phyloP scores from a whole-genome alignment of 768 basidiomycete species.

The Kockovaella imperatae region DNA sequence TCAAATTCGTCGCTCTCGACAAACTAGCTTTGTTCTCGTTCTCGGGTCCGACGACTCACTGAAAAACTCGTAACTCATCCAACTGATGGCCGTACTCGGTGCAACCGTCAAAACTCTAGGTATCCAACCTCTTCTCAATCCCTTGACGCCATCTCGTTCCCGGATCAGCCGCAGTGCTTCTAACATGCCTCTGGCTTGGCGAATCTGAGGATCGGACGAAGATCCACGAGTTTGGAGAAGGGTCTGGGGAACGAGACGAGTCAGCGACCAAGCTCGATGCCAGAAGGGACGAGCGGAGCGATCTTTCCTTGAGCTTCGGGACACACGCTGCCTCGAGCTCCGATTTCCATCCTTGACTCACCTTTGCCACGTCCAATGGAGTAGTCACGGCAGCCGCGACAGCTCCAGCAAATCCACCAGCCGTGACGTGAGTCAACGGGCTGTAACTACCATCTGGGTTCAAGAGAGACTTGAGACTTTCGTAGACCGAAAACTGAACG shows the following conservation, averaged over 20 bases:
- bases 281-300: too few species aligned
- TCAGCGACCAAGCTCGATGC: too few species aligned
- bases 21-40: not conserved
- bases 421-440: constrained; percentile 82
- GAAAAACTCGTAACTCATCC: constrained; percentile 98
- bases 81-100: constrained; percentile 94
- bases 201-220: constrained; percentile 75
- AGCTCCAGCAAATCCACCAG: constrained; percentile 86
- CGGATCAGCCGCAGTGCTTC: constrained; percentile 87
- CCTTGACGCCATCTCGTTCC: constrained; percentile 72
- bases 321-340: not conserved
- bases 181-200: constrained; percentile 70
- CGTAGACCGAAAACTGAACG: constrained; percentile 94
- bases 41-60: constrained; percentile 55
- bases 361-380: constrained; percentile 90
- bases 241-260: constrained; percentile 50
- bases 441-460: constrained; percentile 85
- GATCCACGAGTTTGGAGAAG: constrained; percentile 89
- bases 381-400: constrained; percentile 93
- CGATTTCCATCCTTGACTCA: constrained; percentile 14
- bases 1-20: too few species aligned
- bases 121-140: constrained; percentile 77
- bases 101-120: constrained; percentile 90
- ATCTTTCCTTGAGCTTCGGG: too few species aligned
- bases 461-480: constrained; percentile 74